A percentile compares a stretch with the other conserved stretches of the same genome.
Conservation (phyloP, 1,284 basidiomycete genomes). For the Coriolopsis trogii region DNA sequence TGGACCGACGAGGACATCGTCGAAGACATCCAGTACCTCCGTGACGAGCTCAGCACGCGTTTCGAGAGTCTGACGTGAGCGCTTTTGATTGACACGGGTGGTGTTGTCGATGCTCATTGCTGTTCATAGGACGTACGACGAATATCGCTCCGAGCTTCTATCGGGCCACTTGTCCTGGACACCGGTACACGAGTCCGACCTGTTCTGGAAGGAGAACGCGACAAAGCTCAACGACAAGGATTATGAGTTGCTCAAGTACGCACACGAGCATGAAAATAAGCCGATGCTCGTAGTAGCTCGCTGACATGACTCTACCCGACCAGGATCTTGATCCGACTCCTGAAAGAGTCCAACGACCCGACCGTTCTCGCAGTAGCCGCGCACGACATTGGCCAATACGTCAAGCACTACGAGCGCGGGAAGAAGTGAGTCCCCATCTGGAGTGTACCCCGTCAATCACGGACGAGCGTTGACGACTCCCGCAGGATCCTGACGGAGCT, state of each 20-base stretch:
- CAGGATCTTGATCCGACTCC: conserved; percentile 75
- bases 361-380: conserved; percentile 85
- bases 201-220: conserved; percentile 98
- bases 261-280: background rate
- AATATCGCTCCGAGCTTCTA: conserved; percentile 89
- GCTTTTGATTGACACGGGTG: background rate
- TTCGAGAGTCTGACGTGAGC: conserved; percentile 89
- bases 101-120: background rate
- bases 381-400: conserved; percentile 93
- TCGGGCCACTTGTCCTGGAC: conserved; percentile 94
- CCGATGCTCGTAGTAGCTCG: background rate
- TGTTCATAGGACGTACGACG: conserved; percentile 85
- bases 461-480: conserved; percentile 1
- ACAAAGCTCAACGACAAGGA: conserved; percentile 81
- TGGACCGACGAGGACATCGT: conserved; percentile 95
- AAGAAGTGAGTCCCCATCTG: conserved; percentile 72
- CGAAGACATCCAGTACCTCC: conserved; percentile 88
- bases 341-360: conserved; percentile 75
- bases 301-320: background rate
- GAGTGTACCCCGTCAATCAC: background rate
- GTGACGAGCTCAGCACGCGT: conserved; percentile 78
- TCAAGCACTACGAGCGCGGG: conserved; percentile 86
- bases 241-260: conserved; percentile 79
- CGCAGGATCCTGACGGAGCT: conserved; percentile 78
- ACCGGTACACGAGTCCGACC: conserved; percentile 93